Percentiles rank a stretch among this genome's conserved stretches.
Conservation (phyloP, 345 rosid genomes). For the Hypericum perforatum region DNA sequence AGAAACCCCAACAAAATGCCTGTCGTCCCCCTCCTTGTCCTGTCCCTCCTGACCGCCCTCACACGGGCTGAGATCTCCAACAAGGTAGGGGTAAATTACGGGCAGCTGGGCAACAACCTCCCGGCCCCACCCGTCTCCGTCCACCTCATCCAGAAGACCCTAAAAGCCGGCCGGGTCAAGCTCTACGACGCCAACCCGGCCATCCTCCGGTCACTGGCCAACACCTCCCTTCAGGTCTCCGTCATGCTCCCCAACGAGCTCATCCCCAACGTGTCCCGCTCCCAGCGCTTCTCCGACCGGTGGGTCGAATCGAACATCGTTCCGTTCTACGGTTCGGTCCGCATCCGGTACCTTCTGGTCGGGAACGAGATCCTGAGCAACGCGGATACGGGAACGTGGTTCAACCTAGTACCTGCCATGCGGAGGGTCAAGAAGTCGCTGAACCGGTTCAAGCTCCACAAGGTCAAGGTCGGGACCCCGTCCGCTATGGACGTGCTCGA, state of each 20-base stretch:
- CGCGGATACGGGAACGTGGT: slow-evolving; percentile 32
- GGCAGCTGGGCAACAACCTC: slow-evolving; percentile 61
- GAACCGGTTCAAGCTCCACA: slow-evolving; percentile 27
- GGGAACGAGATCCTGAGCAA: slow-evolving; percentile 72
- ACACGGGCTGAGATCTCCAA: slow-evolving; percentile 41
- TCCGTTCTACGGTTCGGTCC: slow-evolving; percentile 42
- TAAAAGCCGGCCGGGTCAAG: slow-evolving; percentile 51
- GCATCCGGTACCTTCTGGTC: slow-evolving; percentile 76
- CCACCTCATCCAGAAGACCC: slow-evolving; percentile 35
- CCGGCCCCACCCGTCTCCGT: slow-evolving; percentile 42
- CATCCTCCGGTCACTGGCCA: slow-evolving; percentile 43
- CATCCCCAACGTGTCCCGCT: slow-evolving; percentile 36
- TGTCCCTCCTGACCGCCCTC: too few relatives aligned
- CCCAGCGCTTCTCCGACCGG: slow-evolving; percentile 35
- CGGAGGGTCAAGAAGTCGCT: slow-evolving; percentile 49
- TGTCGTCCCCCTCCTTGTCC: background rate
- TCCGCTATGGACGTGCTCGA: slow-evolving; percentile 61
- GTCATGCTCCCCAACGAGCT: slow-evolving; percentile 63
- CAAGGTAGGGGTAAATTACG: slow-evolving; percentile 67
- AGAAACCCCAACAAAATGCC: too few relatives aligned
- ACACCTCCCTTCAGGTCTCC: slow-evolving; percentile 48
- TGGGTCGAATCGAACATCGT: slow-evolving; percentile 56
- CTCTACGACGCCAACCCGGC: slow-evolving; percentile 64
- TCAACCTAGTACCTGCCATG: slow-evolving; percentile 76
- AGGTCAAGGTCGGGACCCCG: slow-evolving; percentile 73